A percentile compares a stretch with the other conserved stretches of the same genome.
These are phyloP conservation scores for Hamigera avellanea DNA, from an alignment of 495 filamentous ascomycete species.

Conservation along the genomic window DNA sequence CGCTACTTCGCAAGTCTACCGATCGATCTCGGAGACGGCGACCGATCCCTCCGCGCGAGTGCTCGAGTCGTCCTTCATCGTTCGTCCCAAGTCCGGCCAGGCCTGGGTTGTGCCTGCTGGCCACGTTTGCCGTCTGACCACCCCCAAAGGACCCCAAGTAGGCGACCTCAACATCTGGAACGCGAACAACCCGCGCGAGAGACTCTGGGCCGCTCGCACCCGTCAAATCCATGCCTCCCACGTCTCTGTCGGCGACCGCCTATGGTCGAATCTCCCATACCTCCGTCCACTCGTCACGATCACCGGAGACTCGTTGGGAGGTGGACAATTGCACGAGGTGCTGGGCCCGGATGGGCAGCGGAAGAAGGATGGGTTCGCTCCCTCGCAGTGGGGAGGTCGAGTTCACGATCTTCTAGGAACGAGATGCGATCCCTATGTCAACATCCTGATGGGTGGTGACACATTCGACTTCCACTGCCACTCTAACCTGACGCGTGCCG, in stretches of 20 bases:
- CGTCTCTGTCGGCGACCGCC: constrained; percentile 52
- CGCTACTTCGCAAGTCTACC: constrained; percentile 26
- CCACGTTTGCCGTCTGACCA: constrained; percentile 57
- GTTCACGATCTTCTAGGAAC: constrained; percentile 70
- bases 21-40: constrained; percentile 28
- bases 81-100: constrained; percentile 42
- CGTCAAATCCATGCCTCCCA: constrained; percentile 67
- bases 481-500: constrained; percentile 64
- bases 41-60: constrained; percentile 18
- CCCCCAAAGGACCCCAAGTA: constrained; percentile 64
- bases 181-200: constrained; percentile 59
- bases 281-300: constrained; percentile 65
- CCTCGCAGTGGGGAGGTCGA: constrained; percentile 37
- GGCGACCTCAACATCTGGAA: constrained; percentile 80
- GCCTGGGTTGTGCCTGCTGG: constrained; percentile 53
- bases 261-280: constrained; percentile 70
- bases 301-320: constrained; percentile 52
- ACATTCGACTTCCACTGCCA: constrained; percentile 73
- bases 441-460: constrained; percentile 54
- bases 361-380: constrained; percentile 24
- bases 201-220: constrained; percentile 70
- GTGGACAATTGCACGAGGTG: constrained; percentile 40
- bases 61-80: constrained; percentile 25
- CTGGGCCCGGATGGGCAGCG: constrained; percentile 25
- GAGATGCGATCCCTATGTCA: constrained; percentile 66